phyloP scores from a whole-genome alignment of 169 alveolate genomes.

The Plasmodium vivax region DNA sequence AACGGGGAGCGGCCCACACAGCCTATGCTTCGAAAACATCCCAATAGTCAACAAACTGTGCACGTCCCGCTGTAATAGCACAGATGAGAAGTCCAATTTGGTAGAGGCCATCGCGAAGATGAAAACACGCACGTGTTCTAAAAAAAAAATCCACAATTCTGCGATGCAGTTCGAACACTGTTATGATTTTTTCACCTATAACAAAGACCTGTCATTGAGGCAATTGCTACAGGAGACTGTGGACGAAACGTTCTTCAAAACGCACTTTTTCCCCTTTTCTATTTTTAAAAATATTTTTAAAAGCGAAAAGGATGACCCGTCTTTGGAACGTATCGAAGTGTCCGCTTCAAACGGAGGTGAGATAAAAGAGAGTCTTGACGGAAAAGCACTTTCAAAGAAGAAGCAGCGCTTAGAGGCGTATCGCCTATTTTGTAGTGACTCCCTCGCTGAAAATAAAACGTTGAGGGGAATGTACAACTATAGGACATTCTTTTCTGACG shows the following conservation, averaged over 20 bases:
- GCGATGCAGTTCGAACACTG: not conserved
- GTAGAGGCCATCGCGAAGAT: not conserved
- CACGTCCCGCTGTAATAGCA: not conserved
- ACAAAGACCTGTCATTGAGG: conserved; percentile 27
- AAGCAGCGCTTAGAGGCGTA: not conserved
- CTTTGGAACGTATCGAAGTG: not conserved
- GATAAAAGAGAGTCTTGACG: not conserved
- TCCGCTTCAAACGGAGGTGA: not conserved
- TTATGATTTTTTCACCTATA: conserved; percentile 40
- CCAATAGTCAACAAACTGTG: conserved; percentile 1
- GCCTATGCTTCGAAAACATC: conserved; percentile 35
- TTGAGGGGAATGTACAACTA: not conserved
- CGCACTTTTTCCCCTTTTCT: conserved; percentile 42
- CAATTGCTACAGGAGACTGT: conserved; percentile 7
- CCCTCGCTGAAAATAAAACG: conserved; percentile 1
- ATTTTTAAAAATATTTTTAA: conserved; percentile 43
- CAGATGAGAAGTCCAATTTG: conserved; percentile 10
- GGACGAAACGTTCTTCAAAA: conserved; percentile 20
- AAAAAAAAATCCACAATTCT: not conserved
- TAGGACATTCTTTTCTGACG: conserved; percentile 2
- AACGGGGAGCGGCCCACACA: not conserved
- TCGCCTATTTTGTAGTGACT: not conserved
- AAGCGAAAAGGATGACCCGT: not conserved
- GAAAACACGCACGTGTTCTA: not conserved
- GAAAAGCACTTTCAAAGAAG: not conserved